A percentile compares a stretch with the other conserved stretches of the same genome.
Conservation (phyloP, 805 yeast species). For the Kodamaea jinghongensis region DNA sequence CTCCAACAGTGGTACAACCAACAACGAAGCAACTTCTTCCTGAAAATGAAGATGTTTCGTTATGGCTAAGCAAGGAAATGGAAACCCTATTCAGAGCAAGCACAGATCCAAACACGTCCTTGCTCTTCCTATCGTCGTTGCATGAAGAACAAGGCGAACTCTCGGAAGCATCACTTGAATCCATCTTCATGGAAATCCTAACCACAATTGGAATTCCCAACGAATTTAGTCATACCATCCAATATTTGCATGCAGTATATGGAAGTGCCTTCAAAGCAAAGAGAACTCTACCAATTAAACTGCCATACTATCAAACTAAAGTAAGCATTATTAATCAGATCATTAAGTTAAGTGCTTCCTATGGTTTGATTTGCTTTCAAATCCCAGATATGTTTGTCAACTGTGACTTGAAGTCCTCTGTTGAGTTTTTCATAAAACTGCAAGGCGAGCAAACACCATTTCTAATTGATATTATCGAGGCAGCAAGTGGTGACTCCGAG, state of each 20-base stretch:
- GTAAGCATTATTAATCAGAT: conserved; percentile 45
- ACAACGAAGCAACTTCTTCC: not conserved
- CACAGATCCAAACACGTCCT: conserved; percentile 17
- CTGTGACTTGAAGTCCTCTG: conserved; percentile 30
- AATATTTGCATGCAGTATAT: conserved; percentile 49
- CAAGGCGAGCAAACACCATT: conserved; percentile 32
- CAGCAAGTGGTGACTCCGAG: conserved; percentile 64
- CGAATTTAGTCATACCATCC: conserved; percentile 35
- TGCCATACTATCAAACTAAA: conserved; percentile 36
- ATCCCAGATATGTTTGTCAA: conserved; percentile 60
- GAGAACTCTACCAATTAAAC: conserved; percentile 43
- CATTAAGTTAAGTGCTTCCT: conserved; percentile 51
- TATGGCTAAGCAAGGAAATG: conserved; percentile 43
- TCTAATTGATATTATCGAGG: conserved; percentile 49
- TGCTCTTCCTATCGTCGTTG: conserved; percentile 23
- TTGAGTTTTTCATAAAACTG: conserved; percentile 24
- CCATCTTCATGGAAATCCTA: conserved; percentile 52
- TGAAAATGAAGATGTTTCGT: conserved; percentile 23
- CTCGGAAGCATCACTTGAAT: conserved; percentile 39
- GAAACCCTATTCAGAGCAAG: conserved; percentile 37
- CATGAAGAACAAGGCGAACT: conserved; percentile 19
- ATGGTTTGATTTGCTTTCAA: conserved; percentile 67
- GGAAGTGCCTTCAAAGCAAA: conserved; percentile 36
- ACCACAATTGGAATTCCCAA: conserved; percentile 51
- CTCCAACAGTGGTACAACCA: not conserved